Evolutionary conservation across 148 eudicot genomes (phyloP).

Genomic region (Spergularia bocconei): DNA sequence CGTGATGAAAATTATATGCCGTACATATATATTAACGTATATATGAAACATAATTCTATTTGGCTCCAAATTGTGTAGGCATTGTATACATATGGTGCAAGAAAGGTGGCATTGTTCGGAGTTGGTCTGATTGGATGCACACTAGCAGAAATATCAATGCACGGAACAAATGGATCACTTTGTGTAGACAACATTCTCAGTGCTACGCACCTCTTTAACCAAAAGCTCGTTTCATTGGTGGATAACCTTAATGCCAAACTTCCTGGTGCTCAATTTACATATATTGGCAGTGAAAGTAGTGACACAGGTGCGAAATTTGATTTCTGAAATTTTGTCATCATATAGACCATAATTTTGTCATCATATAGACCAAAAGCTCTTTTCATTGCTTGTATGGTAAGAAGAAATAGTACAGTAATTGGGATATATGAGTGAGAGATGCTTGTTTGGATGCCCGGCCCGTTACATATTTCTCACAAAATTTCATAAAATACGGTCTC

Average conservation of each 20-base stretch:
- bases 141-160: slow-evolving; percentile 28
- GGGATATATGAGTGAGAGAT: no score
- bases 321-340: not conserved
- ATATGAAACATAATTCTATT: no score
- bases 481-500: no score
- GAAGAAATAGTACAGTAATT: no score
- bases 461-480: no score
- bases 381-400: no score
- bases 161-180: slow-evolving; percentile 18
- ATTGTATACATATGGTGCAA: slow-evolving; percentile 32
- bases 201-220: slow-evolving; percentile 23
- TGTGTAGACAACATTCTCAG: slow-evolving; percentile 24
- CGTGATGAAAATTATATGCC: no score
- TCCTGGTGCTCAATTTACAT: slow-evolving; percentile 23
- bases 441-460: no score
- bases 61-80: slow-evolving; percentile 2
- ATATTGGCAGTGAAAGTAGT: slow-evolving; percentile 15
- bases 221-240: slow-evolving; percentile 18
- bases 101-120: slow-evolving; percentile 37
- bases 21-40: no score
- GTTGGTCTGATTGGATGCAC: slow-evolving; percentile 32
- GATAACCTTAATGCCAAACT: slow-evolving; percentile 23
- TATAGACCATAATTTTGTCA: not conserved
- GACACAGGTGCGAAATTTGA: slow-evolving; percentile 6
- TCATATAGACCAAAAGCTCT: no score